Evolutionary conservation across 2,329 filamentous ascomycete species (phyloP).

Genomic region (Aureobasidium vineae): DNA sequence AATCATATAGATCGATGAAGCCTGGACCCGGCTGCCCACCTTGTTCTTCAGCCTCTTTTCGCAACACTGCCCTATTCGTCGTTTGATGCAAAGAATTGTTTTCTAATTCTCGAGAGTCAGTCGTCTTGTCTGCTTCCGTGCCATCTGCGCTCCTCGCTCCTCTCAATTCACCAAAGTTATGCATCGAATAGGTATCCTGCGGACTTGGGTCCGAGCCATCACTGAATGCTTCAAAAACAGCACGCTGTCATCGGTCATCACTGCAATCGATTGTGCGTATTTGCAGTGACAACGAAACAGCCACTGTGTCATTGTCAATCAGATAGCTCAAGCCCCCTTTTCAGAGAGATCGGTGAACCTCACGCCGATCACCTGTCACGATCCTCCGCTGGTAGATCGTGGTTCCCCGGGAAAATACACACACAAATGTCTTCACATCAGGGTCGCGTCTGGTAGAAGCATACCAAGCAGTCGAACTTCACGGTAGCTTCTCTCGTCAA

Average conservation of each 20-base stretch:
- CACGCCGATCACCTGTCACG: constrained; percentile 11
- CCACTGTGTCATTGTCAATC: neutral
- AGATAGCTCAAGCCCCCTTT: neutral
- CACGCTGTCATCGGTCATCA: neutral
- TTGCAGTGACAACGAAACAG: neutral
- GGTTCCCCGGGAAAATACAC: neutral
- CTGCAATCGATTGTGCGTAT: neutral
- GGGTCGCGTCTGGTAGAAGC: neutral
- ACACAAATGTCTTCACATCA: neutral
- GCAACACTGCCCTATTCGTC: neutral
- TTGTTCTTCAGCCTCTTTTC: neutral
- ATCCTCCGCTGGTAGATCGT: neutral
- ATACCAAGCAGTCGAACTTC: neutral
- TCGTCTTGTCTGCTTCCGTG: too few species aligned
- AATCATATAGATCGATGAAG: neutral
- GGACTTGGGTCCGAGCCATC: neutral
- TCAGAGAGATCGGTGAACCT: neutral
- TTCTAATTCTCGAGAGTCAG: too few species aligned
- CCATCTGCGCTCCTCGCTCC: too few species aligned
- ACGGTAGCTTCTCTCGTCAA: neutral
- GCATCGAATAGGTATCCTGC: neutral
- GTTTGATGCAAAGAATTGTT: too few species aligned
- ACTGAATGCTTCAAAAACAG: neutral
- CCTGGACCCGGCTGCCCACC: neutral
- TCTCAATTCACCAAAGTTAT: neutral